A percentile compares a stretch with the other conserved stretches of the same genome.
phyloP scores from a whole-genome alignment of 768 basidiomycete species.

The Russula emetica region DNA sequence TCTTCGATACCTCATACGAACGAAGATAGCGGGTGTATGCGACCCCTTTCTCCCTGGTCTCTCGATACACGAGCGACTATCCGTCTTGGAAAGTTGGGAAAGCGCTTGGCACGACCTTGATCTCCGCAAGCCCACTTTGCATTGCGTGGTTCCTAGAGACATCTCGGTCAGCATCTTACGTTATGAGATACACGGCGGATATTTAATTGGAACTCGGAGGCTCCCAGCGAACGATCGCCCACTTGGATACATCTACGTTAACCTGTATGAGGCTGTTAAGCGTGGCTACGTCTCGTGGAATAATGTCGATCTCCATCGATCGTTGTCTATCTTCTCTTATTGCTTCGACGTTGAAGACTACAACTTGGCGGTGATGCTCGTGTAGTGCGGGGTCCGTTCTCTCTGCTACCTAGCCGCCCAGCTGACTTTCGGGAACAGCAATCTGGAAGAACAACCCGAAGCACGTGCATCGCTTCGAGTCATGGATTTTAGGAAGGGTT shows the following conservation, averaged over 20 bases:
- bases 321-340: slow-evolving; percentile 10
- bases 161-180: slow-evolving; percentile 9
- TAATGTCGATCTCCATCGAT: slow-evolving; percentile 19
- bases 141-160: slow-evolving; percentile 17
- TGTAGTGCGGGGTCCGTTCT: slow-evolving; percentile 14
- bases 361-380: slow-evolving; percentile 19
- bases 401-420: too few relatives aligned
- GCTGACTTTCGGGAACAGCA: slow-evolving; percentile 12
- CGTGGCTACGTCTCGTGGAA: slow-evolving; percentile 10
- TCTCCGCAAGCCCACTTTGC: slow-evolving; percentile 15
- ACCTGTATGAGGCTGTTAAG: slow-evolving; percentile 14
- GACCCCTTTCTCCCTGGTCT: slow-evolving; percentile 16
- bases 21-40: slow-evolving; percentile 16
- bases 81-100: slow-evolving; percentile 18
- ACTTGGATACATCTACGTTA: slow-evolving; percentile 19
- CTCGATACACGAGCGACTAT: slow-evolving; percentile 18
- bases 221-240: slow-evolving; percentile 21
- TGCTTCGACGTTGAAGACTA: slow-evolving; percentile 21
- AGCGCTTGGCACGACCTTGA: slow-evolving; percentile 15
- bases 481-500: slow-evolving; percentile 15
- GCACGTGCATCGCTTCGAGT: slow-evolving; percentile 10
- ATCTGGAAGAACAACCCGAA: slow-evolving; percentile 15
- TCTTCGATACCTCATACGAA: slow-evolving; percentile 21
- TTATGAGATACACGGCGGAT: slow-evolving; percentile 21
- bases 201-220: slow-evolving; percentile 18